Percentiles rank a stretch among this genome's conserved stretches.
Evolutionary conservation across 257 asterid species (phyloP).

Genomic region (Coffea canephora): DNA sequence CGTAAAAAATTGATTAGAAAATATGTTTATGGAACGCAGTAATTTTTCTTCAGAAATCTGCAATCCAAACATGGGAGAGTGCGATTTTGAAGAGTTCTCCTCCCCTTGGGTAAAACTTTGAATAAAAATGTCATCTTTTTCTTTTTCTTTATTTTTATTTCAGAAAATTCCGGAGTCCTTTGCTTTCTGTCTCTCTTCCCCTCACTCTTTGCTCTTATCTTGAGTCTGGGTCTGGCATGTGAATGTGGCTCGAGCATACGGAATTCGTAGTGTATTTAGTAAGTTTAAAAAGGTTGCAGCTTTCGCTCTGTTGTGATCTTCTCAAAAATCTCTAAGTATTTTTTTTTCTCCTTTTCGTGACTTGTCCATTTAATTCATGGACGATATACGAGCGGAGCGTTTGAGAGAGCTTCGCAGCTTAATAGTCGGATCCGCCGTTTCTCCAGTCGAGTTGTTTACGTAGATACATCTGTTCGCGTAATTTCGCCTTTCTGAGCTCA

Average conservation of each 20-base stretch:
- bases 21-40: too few relatives aligned
- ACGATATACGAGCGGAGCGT: background rate
- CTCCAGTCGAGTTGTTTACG: background rate
- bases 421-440: conserved; percentile 10
- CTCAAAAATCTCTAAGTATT: background rate
- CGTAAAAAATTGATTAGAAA: too few relatives aligned
- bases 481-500: too few relatives aligned
- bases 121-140: background rate
- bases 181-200: background rate
- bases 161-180: background rate
- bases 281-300: background rate
- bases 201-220: background rate
- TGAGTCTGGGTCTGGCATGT: background rate
- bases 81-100: too few relatives aligned
- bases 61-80: too few relatives aligned
- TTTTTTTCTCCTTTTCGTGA: background rate
- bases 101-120: too few relatives aligned
- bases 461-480: background rate
- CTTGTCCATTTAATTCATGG: background rate
- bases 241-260: background rate
- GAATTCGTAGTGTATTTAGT: background rate
- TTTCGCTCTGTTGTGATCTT: background rate
- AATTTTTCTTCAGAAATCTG: too few relatives aligned
- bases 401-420: background rate
- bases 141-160: background rate